Conservation (phyloP, 2,329 filamentous ascomycete species). For the Sarocladium brachiariae region DNA sequence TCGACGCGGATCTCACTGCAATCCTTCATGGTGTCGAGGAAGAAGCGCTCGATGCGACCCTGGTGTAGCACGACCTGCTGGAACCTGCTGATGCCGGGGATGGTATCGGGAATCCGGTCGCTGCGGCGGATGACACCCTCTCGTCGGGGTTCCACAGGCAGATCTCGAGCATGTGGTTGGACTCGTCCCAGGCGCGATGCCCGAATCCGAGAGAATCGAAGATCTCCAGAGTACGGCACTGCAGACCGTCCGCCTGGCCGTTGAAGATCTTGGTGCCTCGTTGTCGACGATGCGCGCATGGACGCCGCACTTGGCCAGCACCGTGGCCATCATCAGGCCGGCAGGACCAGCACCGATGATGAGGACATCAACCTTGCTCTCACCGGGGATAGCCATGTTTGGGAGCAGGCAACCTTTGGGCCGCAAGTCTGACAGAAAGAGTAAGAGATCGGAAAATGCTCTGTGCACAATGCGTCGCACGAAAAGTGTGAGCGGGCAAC, state of each 20-base stretch:
- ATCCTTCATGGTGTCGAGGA: constrained; percentile 48
- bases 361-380: constrained; percentile 22
- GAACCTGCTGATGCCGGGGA: constrained; percentile 54
- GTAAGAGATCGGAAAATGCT: not conserved
- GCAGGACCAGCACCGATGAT: constrained; percentile 35
- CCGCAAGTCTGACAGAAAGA: not conserved
- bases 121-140: constrained; percentile 50
- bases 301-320: constrained; percentile 25
- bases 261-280: constrained; percentile 15
- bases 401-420: too few species aligned
- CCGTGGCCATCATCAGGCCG: constrained; percentile 36
- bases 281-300: constrained; percentile 15
- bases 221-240: constrained; percentile 63
- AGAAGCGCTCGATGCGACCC: constrained; percentile 61
- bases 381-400: not conserved
- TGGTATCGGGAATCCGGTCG: constrained; percentile 56
- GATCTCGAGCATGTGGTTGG: constrained; percentile 59
- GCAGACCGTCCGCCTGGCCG: constrained; percentile 42
- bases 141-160: constrained; percentile 54
- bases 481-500: not conserved
- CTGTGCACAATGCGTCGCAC: not conserved
- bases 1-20: constrained; percentile 43
- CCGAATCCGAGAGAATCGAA: constrained; percentile 65
- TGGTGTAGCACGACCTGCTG: constrained; percentile 64
- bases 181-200: constrained; percentile 56